Conservation (phyloP, 352 stramenopile genomes). For the Lagenidium sp. region DNA sequence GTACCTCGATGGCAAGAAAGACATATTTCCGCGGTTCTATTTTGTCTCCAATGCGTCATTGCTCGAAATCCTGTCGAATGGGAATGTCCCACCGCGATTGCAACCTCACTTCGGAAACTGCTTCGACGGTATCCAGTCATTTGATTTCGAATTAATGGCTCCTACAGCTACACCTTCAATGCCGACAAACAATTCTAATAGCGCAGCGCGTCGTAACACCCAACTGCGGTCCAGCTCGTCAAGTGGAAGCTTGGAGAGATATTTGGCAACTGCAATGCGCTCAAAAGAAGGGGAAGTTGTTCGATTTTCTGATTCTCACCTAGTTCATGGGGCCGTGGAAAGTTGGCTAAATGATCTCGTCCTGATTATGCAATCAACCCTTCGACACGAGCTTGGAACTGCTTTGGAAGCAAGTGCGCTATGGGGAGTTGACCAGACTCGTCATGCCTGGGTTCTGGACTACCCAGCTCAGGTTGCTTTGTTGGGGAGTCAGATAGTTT, state of each 20-base stretch:
- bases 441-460: constrained; percentile 89
- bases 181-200: background rate
- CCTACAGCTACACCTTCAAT: constrained; percentile 3
- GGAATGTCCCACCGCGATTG: constrained; percentile 79
- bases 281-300: constrained; percentile 95
- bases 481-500: constrained; percentile 91
- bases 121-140: constrained; percentile 85
- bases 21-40: constrained; percentile 95
- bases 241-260: no score
- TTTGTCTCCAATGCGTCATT: constrained; percentile 94
- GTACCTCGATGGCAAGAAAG: constrained; percentile 96
- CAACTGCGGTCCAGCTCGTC: no score
- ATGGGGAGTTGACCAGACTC: constrained; percentile 81
- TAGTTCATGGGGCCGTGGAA: constrained; percentile 86
- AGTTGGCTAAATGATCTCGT: constrained; percentile 94
- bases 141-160: constrained; percentile 50
- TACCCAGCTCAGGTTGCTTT: constrained; percentile 71
- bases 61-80: constrained; percentile 94
- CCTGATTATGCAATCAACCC: constrained; percentile 88
- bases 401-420: constrained; percentile 90
- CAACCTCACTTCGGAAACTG: constrained; percentile 87
- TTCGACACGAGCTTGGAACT: constrained; percentile 80
- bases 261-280: constrained; percentile 87
- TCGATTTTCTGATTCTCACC: constrained; percentile 59
- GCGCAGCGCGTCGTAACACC: background rate